Base-by-base conservation (phyloP, 2,329 filamentous ascomycete genomes). In the Pseudogymnoascus sp. region DNA sequence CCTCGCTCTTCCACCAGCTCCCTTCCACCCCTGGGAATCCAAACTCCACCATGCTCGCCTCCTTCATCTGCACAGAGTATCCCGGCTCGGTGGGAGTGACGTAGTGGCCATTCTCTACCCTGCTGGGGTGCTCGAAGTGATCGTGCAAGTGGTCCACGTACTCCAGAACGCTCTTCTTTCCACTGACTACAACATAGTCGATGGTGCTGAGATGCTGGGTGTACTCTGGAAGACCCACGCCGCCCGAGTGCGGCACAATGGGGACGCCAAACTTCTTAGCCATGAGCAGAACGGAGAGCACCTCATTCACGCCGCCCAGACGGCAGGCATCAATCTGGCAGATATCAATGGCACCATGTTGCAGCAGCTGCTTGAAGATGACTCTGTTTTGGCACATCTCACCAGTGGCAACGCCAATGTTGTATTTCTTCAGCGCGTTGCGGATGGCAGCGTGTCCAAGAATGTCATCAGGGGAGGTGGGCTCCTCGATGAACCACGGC, bases 381-480 rank as follows among this genome's bases (percentile, higher is more conserved):
- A 95, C 89, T 45, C 91, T 86, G 80, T 95, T 95, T 78, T 95
- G 91, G 78, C 90, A 93, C 90, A 95, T 95, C 78, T 96, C 91
- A 66, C 91, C 91, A 0, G 91, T 95, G 6, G 91, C 91, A 2
- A 95, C 91, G 64, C 90, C 90, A 69, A 96, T 90, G 63, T 83
- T 83, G 71, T 84, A 79, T 0, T 88, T 85, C 69, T 82, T 81
- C 19, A 96, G 84, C 2, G 91, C 91, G 65, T 92, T 87, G 61
- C 89, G 85, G 68, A 95, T 85, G 2, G 89, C 87, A 71, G 89
- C 89, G 81, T 96, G 91, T 63, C 91, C 91, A 63, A 92, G 85
- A 63, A 95, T 85, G 74, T 95, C 91, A 72, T 95, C 91, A 12
- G 91, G 91, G 29, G 86, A 90, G 10, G 91, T 96, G 1, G 91